Percentiles rank a stretch among this genome's conserved stretches.
These are phyloP conservation scores for Lachnum nothofagi DNA, from an alignment of 2,329 filamentous ascomycete species.

Conservation along the genomic window DNA sequence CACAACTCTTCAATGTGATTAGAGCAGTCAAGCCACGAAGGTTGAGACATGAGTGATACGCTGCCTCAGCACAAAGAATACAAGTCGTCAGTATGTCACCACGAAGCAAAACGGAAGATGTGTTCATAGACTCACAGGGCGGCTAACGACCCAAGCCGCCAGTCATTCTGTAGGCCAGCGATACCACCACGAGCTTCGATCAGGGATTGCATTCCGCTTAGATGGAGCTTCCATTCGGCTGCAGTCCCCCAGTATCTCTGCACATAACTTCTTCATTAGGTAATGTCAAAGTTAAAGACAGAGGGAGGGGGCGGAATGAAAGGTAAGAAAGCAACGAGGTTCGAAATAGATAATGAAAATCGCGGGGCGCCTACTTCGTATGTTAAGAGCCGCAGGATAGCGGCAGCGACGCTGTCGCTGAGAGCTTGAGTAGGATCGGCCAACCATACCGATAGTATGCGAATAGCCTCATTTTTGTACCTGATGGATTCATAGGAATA, in stretches of 20 bases:
- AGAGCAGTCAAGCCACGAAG: too few relatives aligned
- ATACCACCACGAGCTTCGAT: conserved; percentile 34
- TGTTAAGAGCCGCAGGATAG: conserved; percentile 32
- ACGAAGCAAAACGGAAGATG: too few relatives aligned
- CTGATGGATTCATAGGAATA: conserved; percentile 27
- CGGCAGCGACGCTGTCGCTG: conserved; percentile 34
- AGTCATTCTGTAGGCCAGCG: conserved; percentile 28
- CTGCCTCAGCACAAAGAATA: too few relatives aligned
- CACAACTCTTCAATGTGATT: too few relatives aligned
- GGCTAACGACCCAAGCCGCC: too few relatives aligned
- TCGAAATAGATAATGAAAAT: too few relatives aligned
- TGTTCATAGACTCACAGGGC: too few relatives aligned
- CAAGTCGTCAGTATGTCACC: too few relatives aligned
- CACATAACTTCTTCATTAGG: neutral
- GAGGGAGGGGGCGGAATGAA: neutral
- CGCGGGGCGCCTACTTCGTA: too few relatives aligned
- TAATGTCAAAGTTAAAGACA: neutral
- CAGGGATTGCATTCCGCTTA: conserved; percentile 31
- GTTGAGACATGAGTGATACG: too few relatives aligned
- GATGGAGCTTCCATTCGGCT: conserved; percentile 33
- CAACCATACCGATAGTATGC: conserved; percentile 34
- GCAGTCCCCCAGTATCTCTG: conserved; percentile 34
- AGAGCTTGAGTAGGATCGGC: conserved; percentile 28
- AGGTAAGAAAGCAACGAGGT: too few relatives aligned
- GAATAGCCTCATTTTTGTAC: conserved; percentile 36